Evolutionary conservation across 2,329 filamentous ascomycete species (phyloP).

Genomic region (Ceratocystis smalleyi): DNA sequence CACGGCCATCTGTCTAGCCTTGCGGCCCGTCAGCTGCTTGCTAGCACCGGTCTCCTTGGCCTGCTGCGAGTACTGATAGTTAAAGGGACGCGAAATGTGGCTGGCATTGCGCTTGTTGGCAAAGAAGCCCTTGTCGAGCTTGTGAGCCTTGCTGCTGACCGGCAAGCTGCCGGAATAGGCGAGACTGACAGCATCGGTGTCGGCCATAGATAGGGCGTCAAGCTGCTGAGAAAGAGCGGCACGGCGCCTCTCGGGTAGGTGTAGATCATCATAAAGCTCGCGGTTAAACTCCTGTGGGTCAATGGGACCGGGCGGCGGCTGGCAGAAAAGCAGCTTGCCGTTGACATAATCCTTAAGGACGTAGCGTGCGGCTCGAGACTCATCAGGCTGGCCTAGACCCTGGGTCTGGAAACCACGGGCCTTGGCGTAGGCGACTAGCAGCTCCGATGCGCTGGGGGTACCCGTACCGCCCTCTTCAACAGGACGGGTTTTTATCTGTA

Average conservation of each 20-base stretch:
- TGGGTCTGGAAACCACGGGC: constrained; percentile 84
- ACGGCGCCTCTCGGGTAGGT: constrained; percentile 69
- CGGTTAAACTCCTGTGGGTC: constrained; percentile 68
- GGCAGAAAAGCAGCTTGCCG: constrained; percentile 83
- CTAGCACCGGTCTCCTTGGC: constrained; percentile 33
- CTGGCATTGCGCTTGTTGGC: constrained; percentile 44
- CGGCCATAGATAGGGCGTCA: constrained; percentile 31
- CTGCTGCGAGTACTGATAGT: constrained; percentile 75
- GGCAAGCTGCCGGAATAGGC: constrained; percentile 27
- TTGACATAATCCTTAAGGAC: constrained; percentile 96
- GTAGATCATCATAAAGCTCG: constrained; percentile 69
- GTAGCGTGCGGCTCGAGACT: constrained; percentile 76
- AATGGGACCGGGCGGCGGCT: constrained; percentile 62
- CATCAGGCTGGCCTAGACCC: constrained; percentile 80
- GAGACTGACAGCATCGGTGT: constrained; percentile 20
- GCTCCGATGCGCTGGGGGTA: constrained; percentile 64
- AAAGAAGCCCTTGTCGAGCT: constrained; percentile 84
- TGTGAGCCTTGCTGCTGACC: constrained; percentile 56
- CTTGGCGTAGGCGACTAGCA: constrained; percentile 71
- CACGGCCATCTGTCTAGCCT: constrained; percentile 64
- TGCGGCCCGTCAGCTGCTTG: constrained; percentile 67
- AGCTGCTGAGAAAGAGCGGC: constrained; percentile 41
- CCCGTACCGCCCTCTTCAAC: constrained; percentile 88
- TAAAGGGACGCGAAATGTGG: constrained; percentile 68
- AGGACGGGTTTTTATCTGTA: constrained; percentile 67